A percentile compares a stretch with the other conserved stretches of the same genome.
Conservation (phyloP, 495 filamentous ascomycete genomes). For the Xylaria longipes region DNA sequence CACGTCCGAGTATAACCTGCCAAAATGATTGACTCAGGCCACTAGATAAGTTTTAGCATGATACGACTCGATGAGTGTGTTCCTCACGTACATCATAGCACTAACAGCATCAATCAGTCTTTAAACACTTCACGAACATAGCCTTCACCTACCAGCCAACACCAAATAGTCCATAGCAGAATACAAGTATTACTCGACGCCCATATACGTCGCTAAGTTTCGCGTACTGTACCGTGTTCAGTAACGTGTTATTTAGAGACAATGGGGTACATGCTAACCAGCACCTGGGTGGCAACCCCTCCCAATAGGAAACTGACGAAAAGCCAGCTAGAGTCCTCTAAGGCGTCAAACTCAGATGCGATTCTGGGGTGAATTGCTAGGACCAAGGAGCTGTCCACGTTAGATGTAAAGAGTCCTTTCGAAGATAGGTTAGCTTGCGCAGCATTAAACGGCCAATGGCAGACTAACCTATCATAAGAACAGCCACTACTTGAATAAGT, state of each 20-base stretch:
- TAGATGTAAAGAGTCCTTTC: constrained; percentile 68
- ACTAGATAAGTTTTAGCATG: constrained; percentile 39
- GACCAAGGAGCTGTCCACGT: constrained; percentile 67
- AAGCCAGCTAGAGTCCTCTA: constrained; percentile 70
- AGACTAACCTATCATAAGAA: constrained; percentile 27
- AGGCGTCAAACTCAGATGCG: constrained; percentile 68
- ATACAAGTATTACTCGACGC: constrained; percentile 48
- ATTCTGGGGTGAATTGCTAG: constrained; percentile 67
- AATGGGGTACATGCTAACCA: constrained; percentile 46
- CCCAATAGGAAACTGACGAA: constrained; percentile 68
- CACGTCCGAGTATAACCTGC: constrained; percentile 62
- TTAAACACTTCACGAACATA: constrained; percentile 41
- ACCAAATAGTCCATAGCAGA: constrained; percentile 51
- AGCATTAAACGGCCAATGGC: too few species aligned
- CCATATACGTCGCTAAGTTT: constrained; percentile 60
- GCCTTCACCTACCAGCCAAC: constrained; percentile 48
- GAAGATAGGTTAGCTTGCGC: constrained; percentile 6
- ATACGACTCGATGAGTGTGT: constrained; percentile 36
- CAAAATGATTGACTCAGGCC: constrained; percentile 58
- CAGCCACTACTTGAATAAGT: constrained; percentile 17
- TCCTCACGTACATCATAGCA: constrained; percentile 55
- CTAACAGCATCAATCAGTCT: constrained; percentile 51
- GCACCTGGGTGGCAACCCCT: constrained; percentile 63
- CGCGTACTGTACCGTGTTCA: constrained; percentile 43
- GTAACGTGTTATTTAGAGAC: neutral